Conservation (phyloP, 768 basidiomycete genomes). For the Termitomyces heimii region DNA sequence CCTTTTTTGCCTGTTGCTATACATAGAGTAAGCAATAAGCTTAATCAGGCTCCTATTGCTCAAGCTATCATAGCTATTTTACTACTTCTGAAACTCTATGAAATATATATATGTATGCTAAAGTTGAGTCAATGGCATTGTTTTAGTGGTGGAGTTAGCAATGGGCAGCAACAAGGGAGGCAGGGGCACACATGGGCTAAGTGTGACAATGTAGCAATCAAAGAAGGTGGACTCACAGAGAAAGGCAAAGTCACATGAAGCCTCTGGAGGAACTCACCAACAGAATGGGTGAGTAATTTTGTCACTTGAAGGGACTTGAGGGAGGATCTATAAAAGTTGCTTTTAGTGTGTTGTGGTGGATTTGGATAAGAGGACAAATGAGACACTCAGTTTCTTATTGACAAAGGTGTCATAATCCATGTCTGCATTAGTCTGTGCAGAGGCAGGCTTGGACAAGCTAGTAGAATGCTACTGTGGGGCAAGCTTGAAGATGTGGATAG, state of each 20-base stretch:
- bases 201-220: slow-evolving; percentile 79
- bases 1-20: too few relatives aligned
- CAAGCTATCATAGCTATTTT: too few relatives aligned
- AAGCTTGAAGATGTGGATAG: slow-evolving; percentile 94
- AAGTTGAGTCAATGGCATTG: too few relatives aligned
- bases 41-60: too few relatives aligned
- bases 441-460: slow-evolving; percentile 46
- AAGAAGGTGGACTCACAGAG: slow-evolving; percentile 75
- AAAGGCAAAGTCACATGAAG: slow-evolving; percentile 89
- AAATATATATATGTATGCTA: too few relatives aligned
- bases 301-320: slow-evolving; percentile 73
- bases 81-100: too few relatives aligned
- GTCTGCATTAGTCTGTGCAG: slow-evolving; percentile 47
- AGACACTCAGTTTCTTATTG: slow-evolving; percentile 68
- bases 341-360: neutral
- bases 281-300: slow-evolving; percentile 66
- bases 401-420: slow-evolving; percentile 85
- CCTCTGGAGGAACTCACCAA: slow-evolving; percentile 91
- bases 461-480: slow-evolving; percentile 33
- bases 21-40: too few relatives aligned
- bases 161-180: neutral
- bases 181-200: slow-evolving; percentile 62
- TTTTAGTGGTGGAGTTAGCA: slow-evolving; percentile 21
- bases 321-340: slow-evolving; percentile 29
- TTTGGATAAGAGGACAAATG: slow-evolving; percentile 27